Conservation (phyloP, 352 stramenopile species). For the Phytophthora niederhauseri region DNA sequence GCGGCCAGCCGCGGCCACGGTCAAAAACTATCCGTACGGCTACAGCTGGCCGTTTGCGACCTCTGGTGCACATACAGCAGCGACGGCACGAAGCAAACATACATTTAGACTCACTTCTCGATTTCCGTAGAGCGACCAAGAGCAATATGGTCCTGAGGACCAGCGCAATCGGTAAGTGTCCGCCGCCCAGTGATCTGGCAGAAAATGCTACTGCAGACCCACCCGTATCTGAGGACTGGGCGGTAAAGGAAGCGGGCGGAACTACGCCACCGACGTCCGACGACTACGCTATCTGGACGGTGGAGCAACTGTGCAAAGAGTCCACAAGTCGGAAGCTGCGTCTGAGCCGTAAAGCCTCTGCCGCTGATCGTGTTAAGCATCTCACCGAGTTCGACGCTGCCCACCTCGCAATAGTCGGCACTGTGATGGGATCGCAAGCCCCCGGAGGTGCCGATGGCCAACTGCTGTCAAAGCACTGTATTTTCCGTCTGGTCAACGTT, state of each 20-base stretch:
- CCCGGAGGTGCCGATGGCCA: neutral
- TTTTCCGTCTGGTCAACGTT: slow-evolving; percentile 9
- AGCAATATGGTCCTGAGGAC: neutral
- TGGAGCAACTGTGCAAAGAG: neutral
- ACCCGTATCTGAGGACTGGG: neutral
- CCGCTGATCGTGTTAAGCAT: neutral
- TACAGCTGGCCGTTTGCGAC: too few relatives aligned
- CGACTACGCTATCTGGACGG: neutral
- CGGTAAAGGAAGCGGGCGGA: neutral
- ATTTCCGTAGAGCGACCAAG: neutral
- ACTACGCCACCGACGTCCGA: neutral
- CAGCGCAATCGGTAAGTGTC: neutral
- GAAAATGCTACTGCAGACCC: neutral
- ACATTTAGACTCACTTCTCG: neutral
- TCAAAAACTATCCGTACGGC: too few relatives aligned
- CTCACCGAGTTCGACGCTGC: neutral
- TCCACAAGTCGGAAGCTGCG: neutral
- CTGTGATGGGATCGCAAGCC: neutral
- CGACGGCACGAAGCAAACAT: neutral
- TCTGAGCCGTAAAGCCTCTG: neutral
- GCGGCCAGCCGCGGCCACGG: too few relatives aligned
- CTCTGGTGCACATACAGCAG: neutral
- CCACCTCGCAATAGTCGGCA: neutral
- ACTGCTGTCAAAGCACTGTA: slow-evolving; percentile 9
- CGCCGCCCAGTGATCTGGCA: neutral